phyloP scores from a whole-genome alignment of 305 asterid genomes.

The Solanum chacoense region DNA sequence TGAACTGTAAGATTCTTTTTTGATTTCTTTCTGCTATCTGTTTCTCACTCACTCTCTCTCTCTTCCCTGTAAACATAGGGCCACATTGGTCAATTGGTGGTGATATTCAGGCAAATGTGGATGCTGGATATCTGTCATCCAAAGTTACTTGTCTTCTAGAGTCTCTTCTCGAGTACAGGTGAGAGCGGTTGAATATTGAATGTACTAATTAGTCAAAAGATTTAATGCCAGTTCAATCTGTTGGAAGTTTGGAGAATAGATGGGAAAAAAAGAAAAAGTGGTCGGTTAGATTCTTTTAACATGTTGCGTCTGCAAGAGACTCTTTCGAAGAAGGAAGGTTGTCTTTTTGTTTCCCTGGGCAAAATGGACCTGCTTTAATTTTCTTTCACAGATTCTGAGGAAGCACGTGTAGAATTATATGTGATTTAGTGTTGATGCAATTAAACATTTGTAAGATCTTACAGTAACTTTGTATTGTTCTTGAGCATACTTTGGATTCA shows the following conservation, averaged over 20 bases:
- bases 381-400: neutral
- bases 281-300: neutral
- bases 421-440: neutral
- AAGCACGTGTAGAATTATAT: neutral
- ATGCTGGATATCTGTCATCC: slow-evolving; percentile 44
- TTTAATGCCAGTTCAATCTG: neutral
- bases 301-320: neutral
- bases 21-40: neutral
- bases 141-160: slow-evolving; percentile 54
- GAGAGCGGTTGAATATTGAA: neutral
- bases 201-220: neutral
- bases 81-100: slow-evolving; percentile 18
- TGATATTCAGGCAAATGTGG: slow-evolving; percentile 22
- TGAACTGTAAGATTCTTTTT: neutral
- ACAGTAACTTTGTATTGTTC: neutral
- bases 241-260: neutral
- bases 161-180: neutral
- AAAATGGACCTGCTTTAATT: neutral
- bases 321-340: neutral
- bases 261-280: neutral
- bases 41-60: neutral
- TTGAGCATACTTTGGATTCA: neutral
- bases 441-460: neutral
- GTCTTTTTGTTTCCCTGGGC: neutral
- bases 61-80: slow-evolving; percentile 20